A percentile compares a stretch with the other conserved stretches of the same genome.
phyloP scores from a whole-genome alignment of 177 flowering plant genomes.

The Vitis hybrid region DNA sequence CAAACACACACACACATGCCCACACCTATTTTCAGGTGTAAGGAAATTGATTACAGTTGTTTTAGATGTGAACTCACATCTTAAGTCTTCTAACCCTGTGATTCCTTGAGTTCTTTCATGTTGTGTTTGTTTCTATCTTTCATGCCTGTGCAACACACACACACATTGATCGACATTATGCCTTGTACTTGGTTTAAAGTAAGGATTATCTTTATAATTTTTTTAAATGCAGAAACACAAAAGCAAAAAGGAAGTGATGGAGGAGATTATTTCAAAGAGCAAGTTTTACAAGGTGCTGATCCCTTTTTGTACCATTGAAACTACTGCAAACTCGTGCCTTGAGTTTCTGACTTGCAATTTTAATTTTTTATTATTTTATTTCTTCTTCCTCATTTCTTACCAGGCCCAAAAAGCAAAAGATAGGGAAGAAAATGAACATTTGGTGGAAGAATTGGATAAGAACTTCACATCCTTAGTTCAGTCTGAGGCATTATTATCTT shows the following conservation, averaged over 20 bases:
- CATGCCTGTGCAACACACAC: not conserved
- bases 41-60: too few relatives aligned
- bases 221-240: conserved; percentile 61
- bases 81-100: too few relatives aligned
- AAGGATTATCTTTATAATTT: not conserved
- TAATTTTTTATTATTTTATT: not conserved
- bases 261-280: conserved; percentile 82
- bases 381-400: not conserved
- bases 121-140: too few relatives aligned
- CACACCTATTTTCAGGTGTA: too few relatives aligned
- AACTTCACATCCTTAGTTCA: conserved; percentile 61
- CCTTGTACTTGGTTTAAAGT: not conserved
- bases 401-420: conserved; percentile 84
- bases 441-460: conserved; percentile 70
- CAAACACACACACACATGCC: too few relatives aligned
- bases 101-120: too few relatives aligned
- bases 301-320: not conserved
- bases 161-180: not conserved
- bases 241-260: conserved; percentile 87
- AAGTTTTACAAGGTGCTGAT: conserved; percentile 68
- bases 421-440: conserved; percentile 78
- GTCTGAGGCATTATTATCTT: conserved; percentile 50
- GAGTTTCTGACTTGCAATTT: not conserved
- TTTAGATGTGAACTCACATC: too few relatives aligned
- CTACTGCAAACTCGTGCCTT: not conserved